Percentiles rank a stretch among this genome's conserved stretches.
Evolutionary conservation across 1,139 yeast genomes (phyloP).

Genomic region (Saccharomyces hybrid): DNA sequence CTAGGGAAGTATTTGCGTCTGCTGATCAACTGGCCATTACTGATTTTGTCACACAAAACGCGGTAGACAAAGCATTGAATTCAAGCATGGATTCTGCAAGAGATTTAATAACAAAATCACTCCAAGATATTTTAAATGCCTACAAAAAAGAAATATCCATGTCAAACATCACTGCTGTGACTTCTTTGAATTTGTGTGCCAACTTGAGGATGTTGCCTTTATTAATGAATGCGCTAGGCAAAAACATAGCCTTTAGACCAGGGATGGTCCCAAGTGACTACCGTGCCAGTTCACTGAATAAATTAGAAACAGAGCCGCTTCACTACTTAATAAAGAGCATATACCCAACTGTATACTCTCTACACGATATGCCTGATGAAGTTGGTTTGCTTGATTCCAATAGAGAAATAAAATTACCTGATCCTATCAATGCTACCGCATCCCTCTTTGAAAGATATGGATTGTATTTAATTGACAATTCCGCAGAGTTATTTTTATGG

Average conservation of each 20-base stretch:
- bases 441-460: conserved; percentile 81
- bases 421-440: conserved; percentile 72
- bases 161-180: conserved; percentile 80
- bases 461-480: conserved; percentile 81
- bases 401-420: conserved; percentile 77
- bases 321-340: conserved; percentile 73
- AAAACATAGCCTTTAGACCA: conserved; percentile 77
- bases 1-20: conserved; percentile 82
- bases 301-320: conserved; percentile 74
- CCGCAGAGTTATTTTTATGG: conserved; percentile 88
- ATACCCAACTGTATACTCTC: conserved; percentile 81
- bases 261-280: conserved; percentile 90
- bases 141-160: conserved; percentile 89
- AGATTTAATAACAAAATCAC: conserved; percentile 58
- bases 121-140: conserved; percentile 67
- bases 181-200: conserved; percentile 81
- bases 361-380: conserved; percentile 89
- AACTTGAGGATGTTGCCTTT: conserved; percentile 91
- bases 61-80: conserved; percentile 71
- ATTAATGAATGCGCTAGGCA: conserved; percentile 71
- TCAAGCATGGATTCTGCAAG: conserved; percentile 71
- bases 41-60: conserved; percentile 72
- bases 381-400: conserved; percentile 76
- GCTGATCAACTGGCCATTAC: conserved; percentile 94
- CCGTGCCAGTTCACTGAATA: conserved; percentile 83